phyloP scores from a whole-genome alignment of 2,329 filamentous ascomycete genomes.

The Ophiosphaerella narmari region DNA sequence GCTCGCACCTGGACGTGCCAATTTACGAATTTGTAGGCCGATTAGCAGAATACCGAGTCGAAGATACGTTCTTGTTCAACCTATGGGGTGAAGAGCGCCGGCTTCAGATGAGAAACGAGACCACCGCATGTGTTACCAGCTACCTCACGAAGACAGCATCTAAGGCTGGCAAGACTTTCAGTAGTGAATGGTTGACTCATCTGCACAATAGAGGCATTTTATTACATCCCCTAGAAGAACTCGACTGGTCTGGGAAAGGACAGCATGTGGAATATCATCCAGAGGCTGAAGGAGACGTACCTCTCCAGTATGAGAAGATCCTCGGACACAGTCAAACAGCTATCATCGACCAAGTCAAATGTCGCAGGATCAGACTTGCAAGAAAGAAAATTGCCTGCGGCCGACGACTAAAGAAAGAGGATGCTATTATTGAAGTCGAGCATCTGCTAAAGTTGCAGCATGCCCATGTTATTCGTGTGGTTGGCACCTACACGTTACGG shows the following conservation, averaged over 20 bases:
- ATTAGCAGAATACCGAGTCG: too few relatives aligned
- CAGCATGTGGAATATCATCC: constrained; percentile 15
- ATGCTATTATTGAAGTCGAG: constrained; percentile 24
- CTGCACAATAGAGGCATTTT: constrained; percentile 3
- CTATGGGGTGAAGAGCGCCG: too few relatives aligned
- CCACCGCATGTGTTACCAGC: too few relatives aligned
- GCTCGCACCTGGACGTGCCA: too few relatives aligned
- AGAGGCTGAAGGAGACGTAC: constrained; percentile 1
- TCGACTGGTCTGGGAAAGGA: constrained; percentile 16
- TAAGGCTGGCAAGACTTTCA: background rate
- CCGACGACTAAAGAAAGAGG: constrained; percentile 14
- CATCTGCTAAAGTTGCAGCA: constrained; percentile 21
- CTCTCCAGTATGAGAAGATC: background rate
- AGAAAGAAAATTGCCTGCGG: constrained; percentile 24
- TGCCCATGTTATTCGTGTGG: constrained; percentile 22
- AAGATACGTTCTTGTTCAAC: too few relatives aligned
- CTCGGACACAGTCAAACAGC: constrained; percentile 11
- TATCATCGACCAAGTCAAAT: constrained; percentile 23
- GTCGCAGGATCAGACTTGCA: constrained; percentile 19
- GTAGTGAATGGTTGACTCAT: constrained; percentile 2
- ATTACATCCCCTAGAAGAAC: constrained; percentile 3
- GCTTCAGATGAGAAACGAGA: too few relatives aligned
- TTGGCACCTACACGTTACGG: constrained; percentile 20
- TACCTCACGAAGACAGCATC: background rate
- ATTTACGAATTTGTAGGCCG: too few relatives aligned